Evolutionary conservation across 345 rosid species (phyloP), one percentile per base, ranked within the genome.

Genomic region (rapeseed (Brassica napus)): DNA sequence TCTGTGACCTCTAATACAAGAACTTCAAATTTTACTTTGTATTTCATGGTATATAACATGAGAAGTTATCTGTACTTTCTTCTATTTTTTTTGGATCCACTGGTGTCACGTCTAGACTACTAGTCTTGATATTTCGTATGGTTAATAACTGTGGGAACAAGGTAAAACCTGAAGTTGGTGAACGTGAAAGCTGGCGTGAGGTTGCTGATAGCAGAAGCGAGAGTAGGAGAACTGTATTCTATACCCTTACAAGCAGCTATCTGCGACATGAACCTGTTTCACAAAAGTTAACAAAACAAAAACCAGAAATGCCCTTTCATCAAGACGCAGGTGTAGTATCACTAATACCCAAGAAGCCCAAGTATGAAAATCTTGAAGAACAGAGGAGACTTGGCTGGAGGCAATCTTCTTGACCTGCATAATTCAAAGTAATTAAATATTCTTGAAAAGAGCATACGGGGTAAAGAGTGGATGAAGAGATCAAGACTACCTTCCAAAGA

Each of bases 141-240:
- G 52, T 44, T 44, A 44, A 44, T 44, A 4, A 44, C 52, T 44
- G 52, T 44, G 52, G 52, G 54, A 47, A 47, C 54, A 47, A 75
- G 39, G 70, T 35, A n/a, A 34, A 65, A 75, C 78, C 78, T 65
- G 72, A 75, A 75, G 65, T 55, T 66, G 34, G 55, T 39, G 78
- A 85, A 87, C 26, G 86, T 84, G 26, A 83, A 87, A 69, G 87
- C 87, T 2, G 86, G 88, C 0, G 83, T 84, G 73, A 85, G 86
- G 44, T 82, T 87, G 71, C 82, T 68, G 5, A 85, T 79, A 54
- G 84, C 86, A 18, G 90, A 85, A 59, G 88, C 68, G 54, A 87
- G 85, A 59, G 87, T 85, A 23, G 90, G 87, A 42, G 84, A 76
- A 63, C 83, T 83, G 67, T 71, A 84, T 23, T 76, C 77, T 30